Evolutionary conservation across 179 eudicot species (phyloP).

Genomic region (Beta macrorhiza): DNA sequence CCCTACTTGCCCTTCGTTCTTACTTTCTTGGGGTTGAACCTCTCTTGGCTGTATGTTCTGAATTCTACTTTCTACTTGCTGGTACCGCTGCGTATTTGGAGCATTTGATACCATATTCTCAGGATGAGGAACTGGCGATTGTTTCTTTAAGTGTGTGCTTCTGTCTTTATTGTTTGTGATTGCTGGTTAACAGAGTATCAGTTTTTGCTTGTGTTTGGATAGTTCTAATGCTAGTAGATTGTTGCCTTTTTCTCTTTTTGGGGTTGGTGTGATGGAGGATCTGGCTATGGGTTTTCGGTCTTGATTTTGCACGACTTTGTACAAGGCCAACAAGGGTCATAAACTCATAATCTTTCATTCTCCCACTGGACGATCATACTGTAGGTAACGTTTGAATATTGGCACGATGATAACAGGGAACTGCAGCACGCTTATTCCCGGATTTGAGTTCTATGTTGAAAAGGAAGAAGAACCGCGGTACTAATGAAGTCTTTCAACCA

Average conservation of each 20-base stretch:
- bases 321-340: neutral
- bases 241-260: slow-evolving; percentile 39
- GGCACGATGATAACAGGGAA: slow-evolving; percentile 88
- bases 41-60: slow-evolving; percentile 1
- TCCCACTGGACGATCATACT: neutral
- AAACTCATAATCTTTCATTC: neutral
- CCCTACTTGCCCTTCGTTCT: too few species aligned
- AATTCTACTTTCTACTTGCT: slow-evolving; percentile 34
- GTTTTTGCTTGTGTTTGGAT: neutral
- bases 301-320: slow-evolving; percentile 37
- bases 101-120: slow-evolving; percentile 80
- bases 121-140: slow-evolving; percentile 85
- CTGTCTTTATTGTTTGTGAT: neutral
- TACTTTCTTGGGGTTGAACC: neutral
- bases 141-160: slow-evolving; percentile 5
- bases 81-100: slow-evolving; percentile 84
- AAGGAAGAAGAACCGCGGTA: slow-evolving; percentile 97
- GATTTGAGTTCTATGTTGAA: slow-evolving; percentile 8
- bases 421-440: neutral
- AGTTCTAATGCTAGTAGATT: slow-evolving; percentile 1
- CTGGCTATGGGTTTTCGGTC: slow-evolving; percentile 84
- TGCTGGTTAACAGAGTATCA: neutral
- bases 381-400: slow-evolving; percentile 1
- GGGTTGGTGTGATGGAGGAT: slow-evolving; percentile 99
- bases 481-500: neutral